A percentile compares a stretch with the other conserved stretches of the same genome.
Conservation (phyloP, 2,329 filamentous ascomycete species). For the Penicillium palitans region DNA sequence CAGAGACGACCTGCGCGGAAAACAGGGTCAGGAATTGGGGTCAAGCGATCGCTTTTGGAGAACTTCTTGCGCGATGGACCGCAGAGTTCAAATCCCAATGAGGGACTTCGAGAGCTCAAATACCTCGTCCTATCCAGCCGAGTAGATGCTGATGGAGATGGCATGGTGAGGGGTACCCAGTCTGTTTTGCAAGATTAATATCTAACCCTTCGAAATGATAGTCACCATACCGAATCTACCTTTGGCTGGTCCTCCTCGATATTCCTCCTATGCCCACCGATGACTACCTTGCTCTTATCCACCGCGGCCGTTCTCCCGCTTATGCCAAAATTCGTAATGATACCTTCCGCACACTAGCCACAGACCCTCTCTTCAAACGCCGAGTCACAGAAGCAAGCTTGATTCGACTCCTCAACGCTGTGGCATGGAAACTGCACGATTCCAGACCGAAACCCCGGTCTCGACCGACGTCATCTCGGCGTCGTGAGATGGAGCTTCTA, state of each 20-base stretch:
- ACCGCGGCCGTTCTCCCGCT: constrained; percentile 88
- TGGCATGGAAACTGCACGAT: constrained; percentile 92
- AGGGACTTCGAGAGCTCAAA: constrained; percentile 48
- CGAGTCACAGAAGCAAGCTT: constrained; percentile 94
- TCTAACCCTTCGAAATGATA: constrained; percentile 40
- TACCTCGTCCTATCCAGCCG: constrained; percentile 52
- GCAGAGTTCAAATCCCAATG: constrained; percentile 61
- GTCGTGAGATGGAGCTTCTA: constrained; percentile 49
- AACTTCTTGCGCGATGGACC: constrained; percentile 78
- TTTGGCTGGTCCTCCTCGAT: constrained; percentile 93
- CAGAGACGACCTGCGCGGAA: constrained; percentile 43
- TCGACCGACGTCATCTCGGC: constrained; percentile 45
- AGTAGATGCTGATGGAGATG: constrained; percentile 54
- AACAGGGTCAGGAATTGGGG: constrained; percentile 45
- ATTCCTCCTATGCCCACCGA: constrained; percentile 82
- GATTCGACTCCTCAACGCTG: constrained; percentile 89
- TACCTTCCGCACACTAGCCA: constrained; percentile 93
- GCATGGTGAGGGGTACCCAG: constrained; percentile 47
- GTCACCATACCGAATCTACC: constrained; percentile 91
- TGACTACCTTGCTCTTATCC: constrained; percentile 83
- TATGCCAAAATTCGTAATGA: constrained; percentile 99
- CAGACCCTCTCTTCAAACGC: constrained; percentile 93
- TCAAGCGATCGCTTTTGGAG: constrained; percentile 62
- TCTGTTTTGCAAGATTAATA: neutral
- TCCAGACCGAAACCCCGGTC: constrained; percentile 54